Evolutionary conservation across 805 yeast genomes (phyloP).

Genomic region (Lachancea dasiensis): DNA sequence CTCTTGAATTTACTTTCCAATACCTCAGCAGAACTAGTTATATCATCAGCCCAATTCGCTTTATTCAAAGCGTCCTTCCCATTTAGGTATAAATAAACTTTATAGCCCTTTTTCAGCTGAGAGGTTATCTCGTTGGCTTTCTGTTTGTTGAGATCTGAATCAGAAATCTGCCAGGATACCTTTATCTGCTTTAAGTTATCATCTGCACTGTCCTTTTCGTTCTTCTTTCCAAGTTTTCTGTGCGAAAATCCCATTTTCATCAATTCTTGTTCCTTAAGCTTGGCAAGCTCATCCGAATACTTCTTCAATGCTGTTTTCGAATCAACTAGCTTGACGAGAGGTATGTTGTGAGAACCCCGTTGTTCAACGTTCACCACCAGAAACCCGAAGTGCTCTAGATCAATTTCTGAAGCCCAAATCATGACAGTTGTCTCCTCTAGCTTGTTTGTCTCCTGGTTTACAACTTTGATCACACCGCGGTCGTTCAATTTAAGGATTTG

Average conservation of each 20-base stretch:
- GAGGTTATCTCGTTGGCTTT: slow-evolving; percentile 45
- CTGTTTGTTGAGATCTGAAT: slow-evolving; percentile 46
- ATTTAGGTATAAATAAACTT: slow-evolving; percentile 38
- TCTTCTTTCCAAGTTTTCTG: slow-evolving; percentile 11
- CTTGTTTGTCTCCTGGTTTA: slow-evolving; percentile 19
- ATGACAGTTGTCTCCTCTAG: slow-evolving; percentile 20
- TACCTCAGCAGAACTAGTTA: slow-evolving; percentile 13
- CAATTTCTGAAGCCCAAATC: slow-evolving; percentile 22
- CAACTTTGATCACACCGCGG: slow-evolving; percentile 22
- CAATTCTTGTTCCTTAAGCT: slow-evolving; percentile 23
- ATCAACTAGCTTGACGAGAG: slow-evolving; percentile 27
- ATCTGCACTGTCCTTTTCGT: slow-evolving; percentile 19
- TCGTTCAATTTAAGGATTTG: slow-evolving; percentile 20
- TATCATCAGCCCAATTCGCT: slow-evolving; percentile 25
- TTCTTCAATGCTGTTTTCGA: slow-evolving; percentile 22
- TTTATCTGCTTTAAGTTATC: slow-evolving; percentile 41
- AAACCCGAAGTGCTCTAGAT: slow-evolving; percentile 23
- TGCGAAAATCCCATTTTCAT: slow-evolving; percentile 16
- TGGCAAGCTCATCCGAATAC: slow-evolving; percentile 26
- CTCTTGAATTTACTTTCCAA: slow-evolving; percentile 3
- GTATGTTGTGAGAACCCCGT: slow-evolving; percentile 13
- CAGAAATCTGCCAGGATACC: slow-evolving; percentile 52
- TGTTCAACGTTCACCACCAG: slow-evolving; percentile 22
- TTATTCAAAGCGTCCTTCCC: slow-evolving; percentile 28
- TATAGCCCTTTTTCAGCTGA: slow-evolving; percentile 40